Evolutionary conservation across 2,329 filamentous ascomycete species (phyloP), one percentile per base, ranked within the genome.

Genomic region (Geosmithia putterillii): DNA sequence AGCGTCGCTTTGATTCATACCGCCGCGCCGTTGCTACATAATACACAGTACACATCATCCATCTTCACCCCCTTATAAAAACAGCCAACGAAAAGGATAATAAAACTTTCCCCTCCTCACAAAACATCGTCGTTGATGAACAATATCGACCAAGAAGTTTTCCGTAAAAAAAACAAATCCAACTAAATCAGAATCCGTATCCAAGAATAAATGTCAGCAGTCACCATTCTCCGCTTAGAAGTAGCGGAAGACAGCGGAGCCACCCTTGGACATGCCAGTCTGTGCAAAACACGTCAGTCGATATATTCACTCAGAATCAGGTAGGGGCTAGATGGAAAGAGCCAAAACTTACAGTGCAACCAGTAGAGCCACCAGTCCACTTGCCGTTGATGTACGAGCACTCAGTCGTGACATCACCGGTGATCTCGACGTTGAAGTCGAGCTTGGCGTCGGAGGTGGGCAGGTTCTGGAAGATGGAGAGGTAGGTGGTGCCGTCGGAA

Each of bases 401-500:
- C 41, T 62, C 54, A 41, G 54, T 57, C 50, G 57, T 66, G 44
- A 69, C 62, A 48, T 86, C 81, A 44, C 86, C 88, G 38, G 57
- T 67, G 51, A 95, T 83, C 54, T 81, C 75, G 57, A 95, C 78
- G 58, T 83, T 83, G 68, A 84, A 95, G 61, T 88, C 73, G 35
- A 95, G 79, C 48, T 68, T 63, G 34, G 77, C 79, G 17, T 63
- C 15, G 23, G 38, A 59, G 53, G 78, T 94, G 5, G 88, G 87
- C 47, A 65, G 57, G 70, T 96, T 95, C 59, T 81, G 79, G 73
- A 90, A 87, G 61, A 95, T 77, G 41, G 86, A 87, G 47, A 95
- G 67, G 70, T 78, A 96, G 37, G 83, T 92, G 48, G 64, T 66
- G 57, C 83, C 79, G 54, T 72, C 54, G 14, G 56, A 61, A 58